Evolutionary conservation across 2,329 filamentous ascomycete species (phyloP), one percentile per base, ranked within the genome.

Genomic region (Ascocoryne sarcoides): DNA sequence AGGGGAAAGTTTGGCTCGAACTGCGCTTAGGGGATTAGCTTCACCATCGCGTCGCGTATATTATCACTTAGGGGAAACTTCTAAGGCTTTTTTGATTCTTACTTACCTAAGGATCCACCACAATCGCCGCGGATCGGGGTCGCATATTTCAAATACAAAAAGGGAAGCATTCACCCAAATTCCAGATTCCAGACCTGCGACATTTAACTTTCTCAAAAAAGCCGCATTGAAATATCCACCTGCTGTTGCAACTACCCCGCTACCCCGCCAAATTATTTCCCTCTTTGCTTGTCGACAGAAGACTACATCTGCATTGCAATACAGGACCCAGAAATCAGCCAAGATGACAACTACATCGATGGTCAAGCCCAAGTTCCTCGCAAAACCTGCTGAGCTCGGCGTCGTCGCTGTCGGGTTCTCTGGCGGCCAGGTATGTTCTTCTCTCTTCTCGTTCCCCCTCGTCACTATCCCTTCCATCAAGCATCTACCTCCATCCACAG

Each of bases 371-470:
- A 88, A 83, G 59, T 96, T 95, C 68, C 82, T 96, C 53, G 71
- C 81, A 49, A 73, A 81, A 59, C 76, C 79, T 21, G 73, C 84
- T 58, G 81, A 96, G 58, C 73, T 98, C 49, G 92, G 90, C 47
- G 76, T 98, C 42, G 87, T 96, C 28, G 88, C 90, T 36, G 92
- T 96, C 28, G 90, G 90, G 48, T 98, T 96, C 70, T 94, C 88
- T 39, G 90, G 90, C 51, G 92, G 92, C 42, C 92, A 95, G 78
- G 88, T 92, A 78, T 54, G 71, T 37, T 36, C 19, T 23, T 10
- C 28, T 30, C 40, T 16, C n/a, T n/a, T n/a, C n/a, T n/a, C n/a
- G n/a, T n/a, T 26, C 37, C 10, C 20, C 14, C 36, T 33, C n/a
- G n/a, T n/a, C n/a, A n/a, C 19, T 44, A 17, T 10, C 16, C 33